Evolutionary conservation across 1,284 basidiomycete genomes (phyloP), one percentile per base, ranked within the genome.

Genomic region (Apiotrichum gracile): DNA sequence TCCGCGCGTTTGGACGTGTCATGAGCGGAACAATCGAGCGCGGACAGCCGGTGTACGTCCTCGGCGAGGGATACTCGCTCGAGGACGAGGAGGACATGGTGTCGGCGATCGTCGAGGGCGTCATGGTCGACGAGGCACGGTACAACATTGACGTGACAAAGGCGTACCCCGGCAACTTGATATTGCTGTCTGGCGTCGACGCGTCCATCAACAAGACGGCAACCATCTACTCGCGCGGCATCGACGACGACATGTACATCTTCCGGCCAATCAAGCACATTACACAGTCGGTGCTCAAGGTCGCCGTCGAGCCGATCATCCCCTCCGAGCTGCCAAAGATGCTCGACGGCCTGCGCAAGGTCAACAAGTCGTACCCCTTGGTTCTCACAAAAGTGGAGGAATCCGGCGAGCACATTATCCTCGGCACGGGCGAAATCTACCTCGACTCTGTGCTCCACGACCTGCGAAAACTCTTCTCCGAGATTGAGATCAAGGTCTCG

Each of bases 11-110:
- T 66, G 96, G 94, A 24, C 84, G 96, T 57, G 86, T 99, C 19
- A 80, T 97, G 74, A 92, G 90, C 64, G 96, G 96, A 19, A 94
- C 91, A 0, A 78, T 96, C 16, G 78, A 81, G 63, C 85, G 87
- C 61, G 92, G 91, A 6, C 82, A 84, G 78, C 79, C 85, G 27
- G 82, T 99, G 64, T 96, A 94, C 76, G 93, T 98, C n/a, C 81
- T 98, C 12, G 96, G 96, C 52, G 94, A 97, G 73, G 89, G 90
- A 0, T 99, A 92, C 73, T 94, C 92, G 12, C 87, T 88, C 14
- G 93, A 97, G 66, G 96, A 98, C 67, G 94, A 98, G 75, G 96
- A 99, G 76, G 96, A 99, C 70, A 94, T 97, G 91, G 83, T 86
- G 68, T 83, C 85, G 59, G 85, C 84, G n/a, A 82, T 79, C 4